A percentile compares a stretch with the other conserved stretches of the same genome.
Evolutionary conservation across 805 yeast genomes (phyloP).

Genomic region (Starmera pachycereana): DNA sequence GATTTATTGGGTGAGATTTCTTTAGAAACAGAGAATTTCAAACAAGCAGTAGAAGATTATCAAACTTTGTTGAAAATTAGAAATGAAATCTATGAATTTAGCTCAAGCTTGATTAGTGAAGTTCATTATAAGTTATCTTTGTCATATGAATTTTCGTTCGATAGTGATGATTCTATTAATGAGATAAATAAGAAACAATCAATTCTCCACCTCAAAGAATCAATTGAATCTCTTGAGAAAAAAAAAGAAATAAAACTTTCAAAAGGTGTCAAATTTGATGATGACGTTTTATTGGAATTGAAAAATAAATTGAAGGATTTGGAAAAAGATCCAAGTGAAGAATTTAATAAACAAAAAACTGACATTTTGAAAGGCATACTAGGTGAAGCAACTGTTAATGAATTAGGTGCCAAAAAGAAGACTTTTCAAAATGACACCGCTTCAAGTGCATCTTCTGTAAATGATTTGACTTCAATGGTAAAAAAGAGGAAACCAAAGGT

Average conservation of each 20-base stretch:
- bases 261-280: conserved; percentile 27
- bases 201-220: conserved; percentile 40
- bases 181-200: conserved; percentile 34
- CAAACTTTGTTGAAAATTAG: conserved; percentile 45
- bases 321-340: conserved; percentile 38
- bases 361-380: conserved; percentile 46
- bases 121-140: conserved; percentile 73
- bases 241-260: conserved; percentile 23
- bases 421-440: conserved; percentile 6
- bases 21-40: conserved; percentile 79
- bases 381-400: conserved; percentile 30
- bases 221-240: conserved; percentile 37
- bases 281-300: conserved; percentile 45
- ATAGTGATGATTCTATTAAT: conserved; percentile 19
- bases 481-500: conserved; percentile 37
- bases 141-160: conserved; percentile 65
- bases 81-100: conserved; percentile 35
- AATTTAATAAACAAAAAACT: conserved; percentile 38
- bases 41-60: conserved; percentile 67
- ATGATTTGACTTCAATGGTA: conserved; percentile 55
- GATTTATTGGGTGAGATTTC: conserved; percentile 85
- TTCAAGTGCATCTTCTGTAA: conserved; percentile 24
- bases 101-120: conserved; percentile 57
- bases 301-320: conserved; percentile 46
- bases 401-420: conserved; percentile 10